phyloP scores from a whole-genome alignment of 495 filamentous ascomycete genomes.

The Durotheca rogersii region DNA sequence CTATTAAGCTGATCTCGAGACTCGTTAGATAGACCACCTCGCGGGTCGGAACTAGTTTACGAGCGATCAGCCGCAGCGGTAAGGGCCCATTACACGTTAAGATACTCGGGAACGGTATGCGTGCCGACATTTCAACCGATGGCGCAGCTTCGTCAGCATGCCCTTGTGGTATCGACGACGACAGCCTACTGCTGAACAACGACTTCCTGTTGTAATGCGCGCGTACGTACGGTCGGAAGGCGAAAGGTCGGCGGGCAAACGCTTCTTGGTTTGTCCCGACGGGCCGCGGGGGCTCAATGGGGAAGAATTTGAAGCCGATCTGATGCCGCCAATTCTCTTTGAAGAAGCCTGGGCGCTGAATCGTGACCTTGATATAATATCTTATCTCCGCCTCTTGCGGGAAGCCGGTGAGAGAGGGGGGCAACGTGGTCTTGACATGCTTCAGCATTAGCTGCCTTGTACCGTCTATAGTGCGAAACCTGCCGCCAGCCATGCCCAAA shows the following conservation, averaged over 20 bases:
- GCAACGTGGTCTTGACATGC: slow-evolving; percentile 85
- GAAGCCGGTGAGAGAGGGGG: slow-evolving; percentile 81
- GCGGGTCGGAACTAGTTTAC: slow-evolving; percentile 62
- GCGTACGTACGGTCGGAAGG: slow-evolving; percentile 56
- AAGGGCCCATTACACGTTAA: slow-evolving; percentile 84
- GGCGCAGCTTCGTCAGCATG: slow-evolving; percentile 32
- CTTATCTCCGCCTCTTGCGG: slow-evolving; percentile 81
- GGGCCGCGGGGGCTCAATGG: slow-evolving; percentile 83
- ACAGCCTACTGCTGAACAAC: slow-evolving; percentile 49
- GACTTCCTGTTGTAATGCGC: slow-evolving; percentile 39
- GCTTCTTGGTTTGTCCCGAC: slow-evolving; percentile 69
- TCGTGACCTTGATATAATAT: slow-evolving; percentile 91
- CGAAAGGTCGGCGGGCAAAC: slow-evolving; percentile 77
- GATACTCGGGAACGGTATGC: slow-evolving; percentile 84
- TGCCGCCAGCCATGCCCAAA: slow-evolving; percentile 40
- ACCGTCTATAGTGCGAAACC: slow-evolving; percentile 55
- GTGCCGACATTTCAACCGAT: slow-evolving; percentile 66
- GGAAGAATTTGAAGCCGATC: slow-evolving; percentile 74
- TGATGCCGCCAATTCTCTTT: slow-evolving; percentile 76
- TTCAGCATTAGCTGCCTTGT: slow-evolving; percentile 52
- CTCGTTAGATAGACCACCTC: slow-evolving; percentile 67
- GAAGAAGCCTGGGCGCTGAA: slow-evolving; percentile 77
- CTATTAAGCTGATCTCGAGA: slow-evolving; percentile 77
- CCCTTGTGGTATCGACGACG: slow-evolving; percentile 7
- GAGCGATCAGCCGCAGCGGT: slow-evolving; percentile 75